Evolutionary conservation across 768 basidiomycete genomes (phyloP).

Genomic region (Porphyrellus cyaneotinctus): DNA sequence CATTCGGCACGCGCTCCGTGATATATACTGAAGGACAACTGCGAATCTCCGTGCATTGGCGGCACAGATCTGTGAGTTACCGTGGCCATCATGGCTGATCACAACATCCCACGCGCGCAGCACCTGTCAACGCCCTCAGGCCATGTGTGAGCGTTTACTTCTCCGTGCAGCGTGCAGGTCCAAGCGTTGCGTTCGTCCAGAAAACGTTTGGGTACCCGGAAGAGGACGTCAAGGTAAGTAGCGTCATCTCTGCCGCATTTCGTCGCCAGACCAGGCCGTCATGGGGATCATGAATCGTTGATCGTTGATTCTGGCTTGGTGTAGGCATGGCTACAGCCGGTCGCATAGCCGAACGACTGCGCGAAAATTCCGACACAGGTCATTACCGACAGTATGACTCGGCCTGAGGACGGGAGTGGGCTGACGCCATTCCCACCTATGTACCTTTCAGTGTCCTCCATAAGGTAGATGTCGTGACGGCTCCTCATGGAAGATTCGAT

Average conservation of each 20-base stretch:
- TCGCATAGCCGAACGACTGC: constrained; percentile 69
- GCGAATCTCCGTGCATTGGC: background rate
- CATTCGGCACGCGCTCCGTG: too few relatives aligned
- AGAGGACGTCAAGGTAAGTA: constrained; percentile 68
- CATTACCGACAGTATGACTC: constrained; percentile 43
- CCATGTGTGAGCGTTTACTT: constrained; percentile 66
- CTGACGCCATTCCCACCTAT: constrained; percentile 3
- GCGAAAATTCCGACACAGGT: constrained; percentile 58
- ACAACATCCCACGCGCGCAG: constrained; percentile 68
- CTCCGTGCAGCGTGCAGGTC: constrained; percentile 50
- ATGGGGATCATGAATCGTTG: background rate
- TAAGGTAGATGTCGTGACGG: constrained; percentile 66
- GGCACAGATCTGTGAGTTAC: constrained; percentile 73
- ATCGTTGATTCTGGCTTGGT: background rate
- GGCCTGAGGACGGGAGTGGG: background rate
- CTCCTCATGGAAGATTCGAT: constrained; percentile 51
- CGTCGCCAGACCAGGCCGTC: background rate
- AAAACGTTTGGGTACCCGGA: constrained; percentile 76
- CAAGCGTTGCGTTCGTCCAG: constrained; percentile 72
- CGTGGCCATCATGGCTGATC: constrained; percentile 97
- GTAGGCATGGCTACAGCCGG: constrained; percentile 80
- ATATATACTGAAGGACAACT: background rate
- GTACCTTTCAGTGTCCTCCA: constrained; percentile 60
- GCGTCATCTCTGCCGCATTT: too few relatives aligned
- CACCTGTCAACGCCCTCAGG: constrained; percentile 49